phyloP scores from a whole-genome alignment of 176 grass and related monocot species.

The Typha latifolia region DNA sequence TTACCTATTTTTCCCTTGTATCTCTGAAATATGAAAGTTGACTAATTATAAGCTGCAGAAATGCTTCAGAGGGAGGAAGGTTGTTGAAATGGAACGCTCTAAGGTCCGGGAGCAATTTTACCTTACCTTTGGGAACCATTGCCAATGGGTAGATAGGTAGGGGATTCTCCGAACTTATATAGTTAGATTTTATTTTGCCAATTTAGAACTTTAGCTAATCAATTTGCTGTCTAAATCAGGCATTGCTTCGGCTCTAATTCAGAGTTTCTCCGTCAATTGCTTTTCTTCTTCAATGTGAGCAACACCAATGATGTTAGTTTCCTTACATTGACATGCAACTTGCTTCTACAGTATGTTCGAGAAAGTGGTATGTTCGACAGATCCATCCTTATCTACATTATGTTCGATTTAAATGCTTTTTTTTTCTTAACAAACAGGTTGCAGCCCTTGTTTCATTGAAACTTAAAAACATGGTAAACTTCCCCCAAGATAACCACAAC shows the following conservation, averaged over 20 bases:
- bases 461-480: too few species aligned
- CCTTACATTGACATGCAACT: slow-evolving; percentile 58
- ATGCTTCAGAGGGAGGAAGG: slow-evolving; percentile 97
- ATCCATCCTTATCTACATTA: too few species aligned
- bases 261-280: slow-evolving; percentile 80
- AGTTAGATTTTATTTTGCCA: slow-evolving; percentile 13
- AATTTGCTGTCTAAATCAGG: slow-evolving; percentile 47
- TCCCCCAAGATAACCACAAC: too few species aligned
- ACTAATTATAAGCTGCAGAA: slow-evolving; percentile 85
- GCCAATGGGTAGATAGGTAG: slow-evolving; percentile 68
- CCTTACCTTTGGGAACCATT: slow-evolving; percentile 59
- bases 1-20: not conserved
- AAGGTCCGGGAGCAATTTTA: slow-evolving; percentile 57
- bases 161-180: slow-evolving; percentile 11
- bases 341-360: slow-evolving; percentile 61
- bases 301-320: slow-evolving; percentile 55
- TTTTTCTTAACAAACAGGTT: too few species aligned
- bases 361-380: slow-evolving; percentile 33
- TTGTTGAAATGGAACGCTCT: slow-evolving; percentile 40
- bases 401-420: too few species aligned
- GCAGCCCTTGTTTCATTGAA: too few species aligned
- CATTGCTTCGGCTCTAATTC: slow-evolving; percentile 49
- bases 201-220: slow-evolving; percentile 18
- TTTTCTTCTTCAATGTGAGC: slow-evolving; percentile 88
- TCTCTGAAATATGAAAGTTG: slow-evolving; percentile 34